Conservation (phyloP, 2,329 filamentous ascomycete species). For the Elsinoe perseae region DNA sequence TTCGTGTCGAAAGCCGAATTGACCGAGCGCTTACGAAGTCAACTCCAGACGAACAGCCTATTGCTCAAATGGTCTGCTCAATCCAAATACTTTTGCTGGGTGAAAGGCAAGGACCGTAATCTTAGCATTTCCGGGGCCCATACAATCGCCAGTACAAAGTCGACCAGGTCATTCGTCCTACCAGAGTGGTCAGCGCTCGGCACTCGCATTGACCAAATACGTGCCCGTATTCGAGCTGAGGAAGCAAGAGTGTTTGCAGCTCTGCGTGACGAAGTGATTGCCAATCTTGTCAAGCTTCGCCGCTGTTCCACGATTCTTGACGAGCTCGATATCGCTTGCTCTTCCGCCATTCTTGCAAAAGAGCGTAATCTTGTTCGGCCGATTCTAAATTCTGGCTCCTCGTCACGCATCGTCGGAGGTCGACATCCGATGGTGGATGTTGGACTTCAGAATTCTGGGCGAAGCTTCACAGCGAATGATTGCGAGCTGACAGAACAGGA, state of each 20-base stretch:
- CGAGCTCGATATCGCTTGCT: slow-evolving; percentile 82
- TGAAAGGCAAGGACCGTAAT: slow-evolving; percentile 69
- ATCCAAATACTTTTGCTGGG: slow-evolving; percentile 82
- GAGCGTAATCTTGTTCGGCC: slow-evolving; percentile 71
- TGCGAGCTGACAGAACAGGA: slow-evolving; percentile 73
- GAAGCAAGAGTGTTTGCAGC: slow-evolving; percentile 72
- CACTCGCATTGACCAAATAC: slow-evolving; percentile 66
- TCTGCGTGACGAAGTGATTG: slow-evolving; percentile 67
- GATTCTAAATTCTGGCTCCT: slow-evolving; percentile 53
- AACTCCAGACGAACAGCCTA: slow-evolving; percentile 52
- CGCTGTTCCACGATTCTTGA: slow-evolving; percentile 88
- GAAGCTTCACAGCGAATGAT: slow-evolving; percentile 77
- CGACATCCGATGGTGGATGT: slow-evolving; percentile 88
- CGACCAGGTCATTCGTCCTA: slow-evolving; percentile 75
- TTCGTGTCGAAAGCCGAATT: slow-evolving; percentile 54
- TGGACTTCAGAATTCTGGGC: slow-evolving; percentile 69
- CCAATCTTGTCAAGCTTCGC: slow-evolving; percentile 75
- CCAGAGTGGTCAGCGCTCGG: slow-evolving; percentile 79
- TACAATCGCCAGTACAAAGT: slow-evolving; percentile 69
- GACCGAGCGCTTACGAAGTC: slow-evolving; percentile 52
- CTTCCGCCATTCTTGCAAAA: slow-evolving; percentile 69
- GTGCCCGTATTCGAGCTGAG: slow-evolving; percentile 70
- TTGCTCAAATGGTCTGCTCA: slow-evolving; percentile 79
- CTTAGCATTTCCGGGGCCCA: slow-evolving; percentile 38
- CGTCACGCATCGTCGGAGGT: slow-evolving; percentile 73